Conservation (phyloP, 2,329 filamentous ascomycete genomes). For the Ploettnerulaceae sp. region DNA sequence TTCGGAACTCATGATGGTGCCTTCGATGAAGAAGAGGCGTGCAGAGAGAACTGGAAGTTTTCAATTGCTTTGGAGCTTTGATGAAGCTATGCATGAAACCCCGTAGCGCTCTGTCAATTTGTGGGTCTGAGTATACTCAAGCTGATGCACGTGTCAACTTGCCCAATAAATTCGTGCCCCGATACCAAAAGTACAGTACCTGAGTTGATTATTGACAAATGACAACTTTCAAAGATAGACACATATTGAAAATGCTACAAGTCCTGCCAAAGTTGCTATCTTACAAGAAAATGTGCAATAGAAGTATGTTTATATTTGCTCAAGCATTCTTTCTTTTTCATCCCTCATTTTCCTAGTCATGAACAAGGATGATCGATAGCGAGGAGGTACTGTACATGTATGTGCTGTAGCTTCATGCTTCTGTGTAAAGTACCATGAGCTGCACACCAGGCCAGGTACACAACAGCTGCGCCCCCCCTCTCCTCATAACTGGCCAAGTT, state of each 20-base stretch:
- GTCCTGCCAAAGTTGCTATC: too few relatives aligned
- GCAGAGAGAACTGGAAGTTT: not conserved
- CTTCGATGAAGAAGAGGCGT: constrained; percentile 1
- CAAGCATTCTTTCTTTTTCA: not conserved
- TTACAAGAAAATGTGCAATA: too few relatives aligned
- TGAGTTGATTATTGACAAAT: not conserved
- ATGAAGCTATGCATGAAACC: constrained; percentile 16
- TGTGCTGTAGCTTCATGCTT: not conserved
- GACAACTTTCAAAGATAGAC: not conserved
- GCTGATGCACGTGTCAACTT: too few relatives aligned
- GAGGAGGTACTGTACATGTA: too few relatives aligned
- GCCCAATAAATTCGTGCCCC: too few relatives aligned
- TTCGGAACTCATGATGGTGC: constrained; percentile 22
- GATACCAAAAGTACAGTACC: too few relatives aligned
- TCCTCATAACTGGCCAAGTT: not conserved
- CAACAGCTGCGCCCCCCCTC: constrained; percentile 3
- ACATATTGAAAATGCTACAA: not conserved
- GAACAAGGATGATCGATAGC: constrained; percentile 3
- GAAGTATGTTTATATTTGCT: too few relatives aligned
- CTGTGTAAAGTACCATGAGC: constrained; percentile 12
- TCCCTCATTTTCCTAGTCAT: not conserved
- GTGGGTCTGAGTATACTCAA: too few relatives aligned
- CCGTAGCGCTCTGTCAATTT: constrained; percentile 6
- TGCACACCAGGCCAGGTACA: constrained; percentile 5
- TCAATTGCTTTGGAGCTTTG: constrained; percentile 6